Evolutionary conservation across 352 stramenopile species (phyloP).

Genomic region (Pythium aphanidermatum): DNA sequence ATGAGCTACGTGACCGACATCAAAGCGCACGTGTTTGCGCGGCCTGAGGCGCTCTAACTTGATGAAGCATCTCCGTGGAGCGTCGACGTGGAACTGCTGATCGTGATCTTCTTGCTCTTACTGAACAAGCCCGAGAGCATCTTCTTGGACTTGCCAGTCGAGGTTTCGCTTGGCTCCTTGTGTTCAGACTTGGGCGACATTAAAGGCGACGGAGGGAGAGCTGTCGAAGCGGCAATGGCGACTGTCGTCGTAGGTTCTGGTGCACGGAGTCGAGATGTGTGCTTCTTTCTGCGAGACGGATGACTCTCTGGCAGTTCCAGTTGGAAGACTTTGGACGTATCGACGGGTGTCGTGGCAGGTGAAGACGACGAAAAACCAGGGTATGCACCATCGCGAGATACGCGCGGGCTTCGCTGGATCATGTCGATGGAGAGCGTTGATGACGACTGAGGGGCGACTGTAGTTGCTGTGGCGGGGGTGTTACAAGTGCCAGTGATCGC

Average conservation of each 20-base stretch:
- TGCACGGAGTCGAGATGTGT: conserved; percentile 4
- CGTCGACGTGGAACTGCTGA: background rate
- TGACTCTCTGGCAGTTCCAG: conserved; percentile 40
- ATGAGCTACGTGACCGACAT: conserved; percentile 88
- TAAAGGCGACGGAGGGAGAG: background rate
- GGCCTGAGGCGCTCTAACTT: conserved; percentile 26
- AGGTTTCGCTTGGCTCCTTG: conserved; percentile 10
- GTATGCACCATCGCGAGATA: conserved; percentile 5
- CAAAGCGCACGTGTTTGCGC: conserved; percentile 78
- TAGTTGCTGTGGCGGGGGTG: background rate
- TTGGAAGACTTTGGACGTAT: conserved; percentile 32
- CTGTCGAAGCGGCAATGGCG: background rate
- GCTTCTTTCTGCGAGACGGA: conserved; percentile 35
- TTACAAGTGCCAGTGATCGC: conserved; percentile 16
- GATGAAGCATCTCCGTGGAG: background rate
- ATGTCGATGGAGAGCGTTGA: conserved; percentile 11
- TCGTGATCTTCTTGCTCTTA: conserved; percentile 7
- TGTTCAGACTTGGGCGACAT: background rate
- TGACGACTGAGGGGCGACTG: conserved; percentile 9
- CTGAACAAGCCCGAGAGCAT: conserved; percentile 3
- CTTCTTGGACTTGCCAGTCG: background rate
- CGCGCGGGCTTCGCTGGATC: conserved; percentile 13
- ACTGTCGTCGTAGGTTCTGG: background rate
- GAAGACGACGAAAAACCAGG: background rate
- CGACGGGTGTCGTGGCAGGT: background rate